Base-by-base conservation (phyloP, 495 filamentous ascomycete genomes). In the Tuber umbilicatum region DNA sequence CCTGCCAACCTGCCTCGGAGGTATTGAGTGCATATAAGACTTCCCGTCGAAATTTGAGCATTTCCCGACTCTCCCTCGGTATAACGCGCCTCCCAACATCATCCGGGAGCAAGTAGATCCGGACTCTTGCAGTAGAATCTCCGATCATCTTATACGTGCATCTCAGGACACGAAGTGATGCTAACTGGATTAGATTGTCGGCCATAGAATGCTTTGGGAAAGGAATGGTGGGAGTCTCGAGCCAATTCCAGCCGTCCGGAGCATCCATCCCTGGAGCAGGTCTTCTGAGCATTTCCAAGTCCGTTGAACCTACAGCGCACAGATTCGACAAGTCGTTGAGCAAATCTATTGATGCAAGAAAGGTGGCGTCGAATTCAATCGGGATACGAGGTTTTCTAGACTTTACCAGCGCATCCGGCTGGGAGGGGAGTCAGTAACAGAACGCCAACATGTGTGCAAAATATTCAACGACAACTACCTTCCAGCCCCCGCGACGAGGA, bases 91-190 rank as follows among this genome's bases (percentile, higher is more conserved):
- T 86, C 23, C 87, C 86, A 10, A 91, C 85, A 84, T 93, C 89
- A 68, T 90, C 88, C 17, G 91, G 89, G 16, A 93, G 85, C 16
- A 92, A 79, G 76, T 90, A 92, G 1, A 95, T 83, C 39, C 89
- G 87, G 19, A 90, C 79, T 64, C 77, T 74, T 5, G 81, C 81
- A 38, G 31, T 60, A 37, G n/a, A 71, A 17, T 23, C 37, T 12
- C 60, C 39, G 21, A 68, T 45, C 80, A 80, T 82, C 31, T n/a
- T 31, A 69, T 82, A 82, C 5, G 81, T 82, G 38, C 77, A 82
- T 39, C 81, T 71, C 41, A 78, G 17, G 39, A 80, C 45, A 43
- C 76, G 68, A 38, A 45, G 68, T n/a, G 72, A 47, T 0, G 79
- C 73, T 12, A 82, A 64, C 31, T 60, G 55, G 27, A 71, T 27